Base-by-base conservation (phyloP, 495 filamentous ascomycete genomes). In the Podospora pseudoanserina region DNA sequence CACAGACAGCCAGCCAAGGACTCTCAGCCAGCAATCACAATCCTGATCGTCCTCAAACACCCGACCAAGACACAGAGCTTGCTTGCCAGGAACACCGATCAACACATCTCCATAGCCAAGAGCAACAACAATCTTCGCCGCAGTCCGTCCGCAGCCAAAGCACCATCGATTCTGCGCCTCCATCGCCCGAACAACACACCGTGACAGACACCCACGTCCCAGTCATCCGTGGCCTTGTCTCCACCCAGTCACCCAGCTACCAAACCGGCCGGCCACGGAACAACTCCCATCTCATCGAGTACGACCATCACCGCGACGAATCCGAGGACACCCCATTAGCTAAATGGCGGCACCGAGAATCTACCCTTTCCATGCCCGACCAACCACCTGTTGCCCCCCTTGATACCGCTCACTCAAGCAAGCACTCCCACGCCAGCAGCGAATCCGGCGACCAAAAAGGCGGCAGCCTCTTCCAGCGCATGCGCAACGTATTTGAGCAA, bases 401-500 rank as follows among this genome's bases (percentile, higher is more conserved):
- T 20, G 16, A 23, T 7, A 32, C 3, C 16, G 55, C 30, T 20
- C 54, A 11, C 18, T 5, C 49, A 18, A 16, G 63, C 39, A 32
- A 65, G 13, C 63, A n/a, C 7, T n/a, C 32, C 18, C 28, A 39
- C 9, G 11, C 32, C 54, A 5, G 53, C 26, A 57, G 53, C 19
- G 26, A 49, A 2, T 56, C 55, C 13, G 32, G 55, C 27, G 58
- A 55, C 18, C 7, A 55, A 3, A 58, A 56, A 3, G 44, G 54
- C 4, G 64, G 59, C 5, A 73, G 69, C 20, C 68, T 78, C n/a
- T 78, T 78, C 74, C 70, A 76, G 63, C 68, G 70, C 6, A 77
- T 78, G 76, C 70, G 76, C 23, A 76, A 60, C 57, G 69, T 78
- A n/a, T 78, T 77, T 60, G 76, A 77, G 62, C 69, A 68, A 28